These are phyloP conservation scores for Chiua virens DNA, from an alignment of 768 basidiomycete species.

Conservation along the genomic window DNA sequence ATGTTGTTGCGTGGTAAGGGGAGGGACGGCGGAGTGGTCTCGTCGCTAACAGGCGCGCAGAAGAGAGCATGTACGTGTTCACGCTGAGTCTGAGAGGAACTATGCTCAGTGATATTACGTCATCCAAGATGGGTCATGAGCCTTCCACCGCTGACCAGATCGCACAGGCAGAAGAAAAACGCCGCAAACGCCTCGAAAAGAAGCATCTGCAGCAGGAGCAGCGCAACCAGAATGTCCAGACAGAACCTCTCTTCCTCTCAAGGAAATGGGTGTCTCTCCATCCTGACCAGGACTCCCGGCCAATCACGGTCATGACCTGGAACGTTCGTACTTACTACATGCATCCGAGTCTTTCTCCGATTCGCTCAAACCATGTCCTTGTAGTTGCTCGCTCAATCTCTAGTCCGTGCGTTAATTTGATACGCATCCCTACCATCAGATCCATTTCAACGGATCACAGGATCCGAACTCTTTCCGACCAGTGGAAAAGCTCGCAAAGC, in stretches of 20 bases:
- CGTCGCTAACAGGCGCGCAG: slow-evolving; percentile 14
- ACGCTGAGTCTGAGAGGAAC: too few species aligned
- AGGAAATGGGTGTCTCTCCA: slow-evolving; percentile 38
- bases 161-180: slow-evolving; percentile 50
- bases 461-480: slow-evolving; percentile 80
- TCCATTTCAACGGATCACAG: slow-evolving; percentile 35
- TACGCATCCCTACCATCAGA: not conserved
- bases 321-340: slow-evolving; percentile 56
- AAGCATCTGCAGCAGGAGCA: slow-evolving; percentile 28
- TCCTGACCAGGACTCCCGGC: not conserved
- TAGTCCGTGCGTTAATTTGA: slow-evolving; percentile 62
- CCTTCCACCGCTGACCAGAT: slow-evolving; percentile 54
- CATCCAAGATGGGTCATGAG: slow-evolving; percentile 16
- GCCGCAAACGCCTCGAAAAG: slow-evolving; percentile 46
- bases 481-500: slow-evolving; percentile 79
- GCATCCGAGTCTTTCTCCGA: not conserved
- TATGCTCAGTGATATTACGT: slow-evolving; percentile 11
- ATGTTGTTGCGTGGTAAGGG: not conserved
- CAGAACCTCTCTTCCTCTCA: slow-evolving; percentile 13
- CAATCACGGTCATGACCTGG: slow-evolving; percentile 72
- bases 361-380: slow-evolving; percentile 4
- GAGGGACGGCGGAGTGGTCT: slow-evolving; percentile 13
- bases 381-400: slow-evolving; percentile 74
- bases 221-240: slow-evolving; percentile 11
- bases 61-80: slow-evolving; percentile 23